Conservation (phyloP, 2,329 filamentous ascomycete species). For the Nemania sp. region DNA sequence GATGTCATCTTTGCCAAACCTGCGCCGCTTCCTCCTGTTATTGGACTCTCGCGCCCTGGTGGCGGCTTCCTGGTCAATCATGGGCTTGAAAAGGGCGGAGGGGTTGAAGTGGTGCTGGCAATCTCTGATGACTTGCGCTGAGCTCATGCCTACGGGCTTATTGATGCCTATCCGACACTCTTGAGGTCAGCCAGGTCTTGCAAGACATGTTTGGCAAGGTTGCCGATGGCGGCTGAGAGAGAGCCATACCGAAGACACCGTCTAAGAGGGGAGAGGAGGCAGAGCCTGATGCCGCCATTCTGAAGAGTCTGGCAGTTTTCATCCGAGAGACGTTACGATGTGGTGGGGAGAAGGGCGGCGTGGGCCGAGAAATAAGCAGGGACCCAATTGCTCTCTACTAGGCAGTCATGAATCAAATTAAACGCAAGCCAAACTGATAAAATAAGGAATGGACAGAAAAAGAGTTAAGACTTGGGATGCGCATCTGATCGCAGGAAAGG, state of each 20-base stretch:
- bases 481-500: too few species aligned
- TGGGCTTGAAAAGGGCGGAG: slow-evolving; percentile 77
- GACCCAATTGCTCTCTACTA: too few species aligned
- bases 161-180: slow-evolving; percentile 60
- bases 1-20: slow-evolving; percentile 59
- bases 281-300: slow-evolving; percentile 56
- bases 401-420: too few species aligned
- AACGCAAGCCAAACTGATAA: too few species aligned
- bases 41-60: slow-evolving; percentile 61
- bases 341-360: background rate
- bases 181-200: slow-evolving; percentile 17
- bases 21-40: slow-evolving; percentile 63
- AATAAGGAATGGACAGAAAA: too few species aligned
- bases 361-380: background rate
- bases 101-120: slow-evolving; percentile 83
- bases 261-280: slow-evolving; percentile 50
- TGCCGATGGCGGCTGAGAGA: slow-evolving; percentile 28
- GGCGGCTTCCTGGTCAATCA: slow-evolving; percentile 67
- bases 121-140: slow-evolving; percentile 87
- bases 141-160: slow-evolving; percentile 86
- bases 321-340: slow-evolving; percentile 35
- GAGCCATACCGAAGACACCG: slow-evolving; percentile 58
- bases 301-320: slow-evolving; percentile 42
- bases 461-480: too few species aligned
- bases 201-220: background rate